Base-by-base conservation (phyloP, 371 early-diverging fungal genomes). In the Paramicrosporidium saccamoebae region DNA sequence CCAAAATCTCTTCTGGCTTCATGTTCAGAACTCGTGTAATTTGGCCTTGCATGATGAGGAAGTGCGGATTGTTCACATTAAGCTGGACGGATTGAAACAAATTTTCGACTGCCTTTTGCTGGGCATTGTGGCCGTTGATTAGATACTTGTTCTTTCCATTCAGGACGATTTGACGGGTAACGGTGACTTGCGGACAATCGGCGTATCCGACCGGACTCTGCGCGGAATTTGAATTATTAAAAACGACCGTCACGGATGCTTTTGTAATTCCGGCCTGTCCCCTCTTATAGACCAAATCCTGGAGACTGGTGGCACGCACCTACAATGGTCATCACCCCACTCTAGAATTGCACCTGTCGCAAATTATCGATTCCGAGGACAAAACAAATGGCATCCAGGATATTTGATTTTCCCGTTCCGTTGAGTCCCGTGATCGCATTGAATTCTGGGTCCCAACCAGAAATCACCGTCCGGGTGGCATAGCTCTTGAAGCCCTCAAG, bases 361-460 rank as follows among this genome's bases (percentile, higher is more conserved):
- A 75, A 43, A 28, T 74, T 73, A 26, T 74, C 66, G 22, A 97
- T 78, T 10, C 97, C 98, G 10, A 99, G 52, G 3, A 81, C 94
- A 50, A 99, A 99, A 37, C 97, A 84, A 34, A 99, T 88, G 12
- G 92, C 88, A 41, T 98, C 98, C 12, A 99, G 51, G 24, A 99
- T 74, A 49, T 98, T 98, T 10, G 88, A 88, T 42, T 98, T 98
- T 18, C 99, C 99, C 3, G 86, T 75, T 11, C 99, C 99, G 42
- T 98, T 98, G 17, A 97, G 55, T 16, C 99, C 99, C 3, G 98
- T 98, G 33, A 98, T 92, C 13, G 96, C 95, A 39, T 88, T 98
- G 46, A 96, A 97, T 30, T 77, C 63, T 2, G 72, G 63, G 44
- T 84, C 86, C 82, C 86, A 90, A 12, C 77, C 78, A 9, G 66